Conservation (phyloP, 768 basidiomycete genomes). For the Suillus spraguei region DNA sequence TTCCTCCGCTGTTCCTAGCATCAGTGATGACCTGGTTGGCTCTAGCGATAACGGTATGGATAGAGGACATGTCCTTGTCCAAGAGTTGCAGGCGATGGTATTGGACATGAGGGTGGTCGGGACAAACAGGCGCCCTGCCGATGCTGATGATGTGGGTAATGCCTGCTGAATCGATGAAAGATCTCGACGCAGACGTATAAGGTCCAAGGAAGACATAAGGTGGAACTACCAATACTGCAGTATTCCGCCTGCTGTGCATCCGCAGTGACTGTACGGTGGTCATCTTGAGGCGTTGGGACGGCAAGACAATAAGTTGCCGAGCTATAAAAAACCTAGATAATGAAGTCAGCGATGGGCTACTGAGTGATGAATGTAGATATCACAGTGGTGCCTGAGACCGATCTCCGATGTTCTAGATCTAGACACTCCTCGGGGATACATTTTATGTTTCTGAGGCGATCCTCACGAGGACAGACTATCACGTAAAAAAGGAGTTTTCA, state of each 20-base stretch:
- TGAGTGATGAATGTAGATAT: no score
- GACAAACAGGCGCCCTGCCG: conserved; percentile 34
- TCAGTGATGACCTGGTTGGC: conserved; percentile 23
- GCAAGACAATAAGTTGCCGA: background rate
- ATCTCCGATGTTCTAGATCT: no score
- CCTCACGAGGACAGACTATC: no score
- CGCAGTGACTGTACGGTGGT: background rate
- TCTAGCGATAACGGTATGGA: conserved; percentile 16
- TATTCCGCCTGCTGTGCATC: background rate
- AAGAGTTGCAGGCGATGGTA: conserved; percentile 43
- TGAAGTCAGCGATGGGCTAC: background rate
- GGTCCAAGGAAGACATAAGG: conserved; percentile 44
- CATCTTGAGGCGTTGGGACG: background rate
- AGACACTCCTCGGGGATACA: background rate
- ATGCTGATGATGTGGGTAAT: conserved; percentile 47
- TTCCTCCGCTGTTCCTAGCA: conserved; percentile 31
- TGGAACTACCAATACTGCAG: conserved; percentile 16
- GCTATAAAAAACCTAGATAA: background rate
- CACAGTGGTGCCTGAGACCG: background rate
- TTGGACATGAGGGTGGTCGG: conserved; percentile 30
- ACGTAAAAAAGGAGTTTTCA: no score
- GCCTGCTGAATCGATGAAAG: conserved; percentile 35
- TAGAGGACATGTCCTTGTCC: conserved; percentile 35
- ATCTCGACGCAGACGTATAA: conserved; percentile 37
- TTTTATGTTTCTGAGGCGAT: no score